Evolutionary conservation across 306 rosid genomes (phyloP), one percentile per base, ranked within the genome.

Genomic region (Luffa aegyptiaca): DNA sequence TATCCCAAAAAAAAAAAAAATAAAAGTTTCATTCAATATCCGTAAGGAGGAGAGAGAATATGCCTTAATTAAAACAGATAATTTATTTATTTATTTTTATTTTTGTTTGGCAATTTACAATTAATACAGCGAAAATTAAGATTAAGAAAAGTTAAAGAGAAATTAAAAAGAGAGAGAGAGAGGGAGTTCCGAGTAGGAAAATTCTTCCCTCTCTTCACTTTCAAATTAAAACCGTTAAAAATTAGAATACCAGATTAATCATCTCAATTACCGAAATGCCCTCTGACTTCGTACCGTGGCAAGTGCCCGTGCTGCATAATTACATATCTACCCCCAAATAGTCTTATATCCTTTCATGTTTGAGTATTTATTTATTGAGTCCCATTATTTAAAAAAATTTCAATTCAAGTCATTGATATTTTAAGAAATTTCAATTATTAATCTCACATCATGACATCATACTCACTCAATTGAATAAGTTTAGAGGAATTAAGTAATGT

Each of bases 181-280:
- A 5, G n/a, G n/a, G 59, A 2, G 42, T 0, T 16, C 2, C 10
- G 9, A 44, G 59, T 31, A 16, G 2, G 13, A 3, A 14, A 36
- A 31, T 36, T n/a, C 36, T 12, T 71, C 45, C 70, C 76, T 71
- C 76, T 45, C 33, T 13, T 71, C 56, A 71, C 56, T 71, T 71
- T 71, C 76, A 71, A 71, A 71, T 39, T 17, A 68, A 41, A 68
- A 68, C 75, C 75, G 75, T 69, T 69, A 69, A 69, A 62, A 68
- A 41, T 68, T 41, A 44, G 9, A 69, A 44, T 10, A 11, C 55
- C 52, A 0, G 9, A 20, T 72, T 46, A 68, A 71, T 20, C 36
- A 5, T 6, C 39, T 45, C 56, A 72, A 46, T 72, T 72, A 72
- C 77, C 7, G 42, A 72, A 72, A 48, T 72, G 31, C 77, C 77